A percentile compares a stretch with the other conserved stretches of the same genome.
Evolutionary conservation across 371 early-diverging fungal genomes (phyloP).

Genomic region (Lichtheimia hyalospora): DNA sequence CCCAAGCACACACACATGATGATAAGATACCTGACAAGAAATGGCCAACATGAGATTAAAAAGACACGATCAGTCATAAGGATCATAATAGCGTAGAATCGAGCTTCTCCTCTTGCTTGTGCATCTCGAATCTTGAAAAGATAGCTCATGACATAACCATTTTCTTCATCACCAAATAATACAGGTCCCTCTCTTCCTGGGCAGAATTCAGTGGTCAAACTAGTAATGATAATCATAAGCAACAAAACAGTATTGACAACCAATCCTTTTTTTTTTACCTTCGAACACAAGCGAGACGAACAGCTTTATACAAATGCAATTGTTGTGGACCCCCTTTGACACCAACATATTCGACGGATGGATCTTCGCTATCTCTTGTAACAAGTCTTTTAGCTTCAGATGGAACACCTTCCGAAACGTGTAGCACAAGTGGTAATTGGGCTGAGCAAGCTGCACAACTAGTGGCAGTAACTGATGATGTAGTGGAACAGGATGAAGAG

Average conservation of each 20-base stretch:
- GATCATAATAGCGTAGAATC: slow-evolving; percentile 68
- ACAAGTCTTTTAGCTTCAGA: slow-evolving; percentile 40
- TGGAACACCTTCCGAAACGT: slow-evolving; percentile 14
- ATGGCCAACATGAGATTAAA: slow-evolving; percentile 71
- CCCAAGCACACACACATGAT: not conserved
- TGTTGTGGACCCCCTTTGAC: slow-evolving; percentile 47
- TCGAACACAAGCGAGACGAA: slow-evolving; percentile 63
- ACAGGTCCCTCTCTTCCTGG: slow-evolving; percentile 74
- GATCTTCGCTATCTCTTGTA: slow-evolving; percentile 50
- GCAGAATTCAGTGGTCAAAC: slow-evolving; percentile 68
- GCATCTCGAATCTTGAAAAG: slow-evolving; percentile 72
- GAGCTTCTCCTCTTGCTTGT: slow-evolving; percentile 68
- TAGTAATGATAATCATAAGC: slow-evolving; percentile 12
- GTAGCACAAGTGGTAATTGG: slow-evolving; percentile 35
- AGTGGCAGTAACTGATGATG: not conserved
- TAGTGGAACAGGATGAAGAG: too few species aligned
- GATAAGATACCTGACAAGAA: slow-evolving; percentile 55
- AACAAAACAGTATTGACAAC: not conserved
- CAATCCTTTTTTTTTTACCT: too few species aligned
- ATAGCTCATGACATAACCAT: slow-evolving; percentile 73
- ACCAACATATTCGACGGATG: slow-evolving; percentile 46
- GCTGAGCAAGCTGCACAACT: slow-evolving; percentile 51
- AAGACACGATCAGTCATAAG: slow-evolving; percentile 72
- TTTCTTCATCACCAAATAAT: slow-evolving; percentile 72
- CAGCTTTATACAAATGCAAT: slow-evolving; percentile 49